Percentiles rank a stretch among this genome's conserved stretches.
phyloP scores from a whole-genome alignment of 2,329 filamentous ascomycete species.

The Capronia americana region DNA sequence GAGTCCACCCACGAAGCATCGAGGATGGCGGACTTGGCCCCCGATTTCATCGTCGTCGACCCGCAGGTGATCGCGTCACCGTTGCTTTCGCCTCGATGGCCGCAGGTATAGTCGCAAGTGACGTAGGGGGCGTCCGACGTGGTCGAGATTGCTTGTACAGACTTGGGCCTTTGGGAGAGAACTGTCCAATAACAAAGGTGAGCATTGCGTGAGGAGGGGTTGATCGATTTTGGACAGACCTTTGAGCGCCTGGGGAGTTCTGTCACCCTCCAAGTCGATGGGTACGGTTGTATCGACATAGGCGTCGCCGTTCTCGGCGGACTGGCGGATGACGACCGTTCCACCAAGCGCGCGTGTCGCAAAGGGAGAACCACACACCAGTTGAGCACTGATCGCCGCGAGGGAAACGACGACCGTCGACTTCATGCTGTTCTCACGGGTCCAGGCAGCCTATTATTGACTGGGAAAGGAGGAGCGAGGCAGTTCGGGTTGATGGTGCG shows the following conservation, averaged over 20 bases:
- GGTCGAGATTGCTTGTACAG: slow-evolving; percentile 12
- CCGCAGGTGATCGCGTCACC: not conserved
- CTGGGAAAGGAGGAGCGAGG: not conserved
- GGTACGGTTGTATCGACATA: slow-evolving; percentile 8
- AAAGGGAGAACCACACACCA: not conserved
- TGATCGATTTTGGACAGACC: not conserved
- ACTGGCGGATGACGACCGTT: slow-evolving; percentile 11
- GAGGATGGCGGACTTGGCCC: slow-evolving; percentile 4
- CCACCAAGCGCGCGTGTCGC: not conserved
- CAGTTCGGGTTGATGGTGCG: not conserved
- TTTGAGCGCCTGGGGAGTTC: slow-evolving; percentile 8
- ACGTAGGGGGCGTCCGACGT: slow-evolving; percentile 9
- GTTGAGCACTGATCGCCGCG: not conserved
- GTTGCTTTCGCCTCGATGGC: not conserved
- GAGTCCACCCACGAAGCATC: slow-evolving; percentile 17
- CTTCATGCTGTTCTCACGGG: slow-evolving; percentile 10
- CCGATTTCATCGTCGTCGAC: slow-evolving; percentile 15
- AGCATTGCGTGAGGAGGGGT: not conserved
- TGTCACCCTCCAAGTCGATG: not conserved
- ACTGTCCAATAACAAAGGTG: not conserved
- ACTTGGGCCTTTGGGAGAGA: not conserved
- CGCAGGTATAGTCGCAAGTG: slow-evolving; percentile 13
- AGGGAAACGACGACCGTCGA: not conserved
- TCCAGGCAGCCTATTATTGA: not conserved
- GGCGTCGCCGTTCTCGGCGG: not conserved